phyloP scores from a whole-genome alignment of 768 basidiomycete species.

The Podaxis sp. region DNA sequence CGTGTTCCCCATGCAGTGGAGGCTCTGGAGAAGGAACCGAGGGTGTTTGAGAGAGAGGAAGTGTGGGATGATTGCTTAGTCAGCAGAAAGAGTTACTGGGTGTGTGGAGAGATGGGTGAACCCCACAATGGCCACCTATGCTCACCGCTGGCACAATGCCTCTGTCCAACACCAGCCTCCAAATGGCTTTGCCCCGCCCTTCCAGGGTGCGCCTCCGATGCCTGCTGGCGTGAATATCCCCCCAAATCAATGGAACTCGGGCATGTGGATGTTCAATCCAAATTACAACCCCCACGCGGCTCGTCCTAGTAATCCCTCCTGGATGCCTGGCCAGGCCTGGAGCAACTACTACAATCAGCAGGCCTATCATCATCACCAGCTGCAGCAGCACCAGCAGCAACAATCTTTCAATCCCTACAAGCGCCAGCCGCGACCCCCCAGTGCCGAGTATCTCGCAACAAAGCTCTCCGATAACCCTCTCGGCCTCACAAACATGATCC shows the following conservation, averaged over 20 bases:
- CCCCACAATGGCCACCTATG: slow-evolving; percentile 7
- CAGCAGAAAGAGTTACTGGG: not conserved
- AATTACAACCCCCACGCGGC: slow-evolving; percentile 31
- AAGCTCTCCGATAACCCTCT: slow-evolving; percentile 62
- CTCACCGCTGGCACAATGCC: slow-evolving; percentile 7
- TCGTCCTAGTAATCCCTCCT: slow-evolving; percentile 26
- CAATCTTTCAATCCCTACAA: slow-evolving; percentile 60
- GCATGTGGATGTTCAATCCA: slow-evolving; percentile 54
- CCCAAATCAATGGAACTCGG: slow-evolving; percentile 51
- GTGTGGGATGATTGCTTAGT: not conserved
- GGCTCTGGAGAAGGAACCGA: too few relatives aligned
- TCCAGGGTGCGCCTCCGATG: slow-evolving; percentile 54
- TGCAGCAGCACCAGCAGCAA: slow-evolving; percentile 24
- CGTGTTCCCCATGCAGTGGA: too few relatives aligned
- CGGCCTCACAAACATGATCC: slow-evolving; percentile 64
- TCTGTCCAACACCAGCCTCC: slow-evolving; percentile 1
- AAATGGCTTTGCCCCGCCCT: slow-evolving; percentile 31
- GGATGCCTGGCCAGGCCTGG: slow-evolving; percentile 45
- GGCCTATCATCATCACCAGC: slow-evolving; percentile 23
- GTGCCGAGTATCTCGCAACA: slow-evolving; percentile 64
- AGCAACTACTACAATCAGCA: slow-evolving; percentile 15
- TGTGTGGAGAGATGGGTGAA: not conserved
- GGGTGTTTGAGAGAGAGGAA: too few relatives aligned
- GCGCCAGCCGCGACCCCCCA: slow-evolving; percentile 57
- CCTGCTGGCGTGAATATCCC: slow-evolving; percentile 46